Conservation (phyloP, 352 stramenopile genomes). For the Globisporangium nodosum region DNA sequence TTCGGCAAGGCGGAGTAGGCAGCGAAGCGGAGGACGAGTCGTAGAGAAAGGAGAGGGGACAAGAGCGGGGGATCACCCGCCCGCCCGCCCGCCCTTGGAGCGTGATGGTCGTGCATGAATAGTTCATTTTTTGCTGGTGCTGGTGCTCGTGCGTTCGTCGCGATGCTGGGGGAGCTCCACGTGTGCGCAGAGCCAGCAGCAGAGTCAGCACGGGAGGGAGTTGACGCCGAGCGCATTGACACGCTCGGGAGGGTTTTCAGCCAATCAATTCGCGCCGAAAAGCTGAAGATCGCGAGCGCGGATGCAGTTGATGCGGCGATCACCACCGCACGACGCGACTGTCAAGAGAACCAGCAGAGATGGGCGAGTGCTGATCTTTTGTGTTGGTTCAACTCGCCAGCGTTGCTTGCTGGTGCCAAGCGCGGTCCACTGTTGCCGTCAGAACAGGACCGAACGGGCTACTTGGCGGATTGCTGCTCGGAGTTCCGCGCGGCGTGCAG, state of each 20-base stretch:
- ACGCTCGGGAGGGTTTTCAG: background rate
- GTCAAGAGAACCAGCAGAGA: background rate
- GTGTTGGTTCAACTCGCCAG: background rate
- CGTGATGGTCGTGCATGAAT: background rate
- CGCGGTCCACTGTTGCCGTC: background rate
- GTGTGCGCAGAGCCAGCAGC: background rate
- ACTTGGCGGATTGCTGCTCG: background rate
- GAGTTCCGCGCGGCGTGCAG: slow-evolving; percentile 50
- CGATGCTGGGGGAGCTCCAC: background rate
- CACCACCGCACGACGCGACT: background rate
- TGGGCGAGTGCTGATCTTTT: background rate
- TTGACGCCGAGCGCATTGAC: background rate
- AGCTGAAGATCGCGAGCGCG: background rate
- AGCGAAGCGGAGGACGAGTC: background rate
- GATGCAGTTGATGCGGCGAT: background rate
- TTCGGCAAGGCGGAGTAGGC: slow-evolving; percentile 22
- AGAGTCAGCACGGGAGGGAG: background rate
- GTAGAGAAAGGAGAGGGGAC: too few species aligned
- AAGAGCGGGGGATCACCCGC: too few species aligned
- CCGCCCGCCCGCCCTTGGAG: background rate
- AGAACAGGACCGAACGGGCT: background rate
- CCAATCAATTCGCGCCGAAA: background rate
- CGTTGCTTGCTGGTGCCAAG: background rate
- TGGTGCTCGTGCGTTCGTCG: background rate
- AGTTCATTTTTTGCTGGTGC: background rate